Evolutionary conservation across 2,329 filamentous ascomycete species (phyloP).

Genomic region (Microcyclospora tardicrescens): DNA sequence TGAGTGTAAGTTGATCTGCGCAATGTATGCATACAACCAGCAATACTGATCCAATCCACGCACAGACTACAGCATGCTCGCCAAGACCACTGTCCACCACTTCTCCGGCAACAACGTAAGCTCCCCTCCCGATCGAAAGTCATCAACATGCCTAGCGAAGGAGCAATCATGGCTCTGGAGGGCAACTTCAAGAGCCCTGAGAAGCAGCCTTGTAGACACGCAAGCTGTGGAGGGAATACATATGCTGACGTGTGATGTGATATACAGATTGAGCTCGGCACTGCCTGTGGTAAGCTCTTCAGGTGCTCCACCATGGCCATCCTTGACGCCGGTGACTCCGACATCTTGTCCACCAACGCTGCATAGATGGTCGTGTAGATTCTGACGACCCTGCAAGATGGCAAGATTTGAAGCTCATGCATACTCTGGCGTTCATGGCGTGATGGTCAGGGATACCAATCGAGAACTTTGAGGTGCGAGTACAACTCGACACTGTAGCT

Average conservation of each 20-base stretch:
- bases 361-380: constrained; percentile 20
- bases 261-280: constrained; percentile 91
- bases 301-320: constrained; percentile 95
- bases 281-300: constrained; percentile 98
- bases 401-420: too few relatives aligned
- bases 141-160: constrained; percentile 21
- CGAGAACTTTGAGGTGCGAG: too few relatives aligned
- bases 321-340: constrained; percentile 89
- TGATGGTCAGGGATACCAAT: too few relatives aligned
- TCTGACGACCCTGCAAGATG: too few relatives aligned
- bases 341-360: constrained; percentile 72
- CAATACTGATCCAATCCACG: not conserved
- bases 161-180: constrained; percentile 25
- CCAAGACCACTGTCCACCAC: constrained; percentile 93
- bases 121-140: constrained; percentile 23
- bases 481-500: too few relatives aligned
- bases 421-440: too few relatives aligned
- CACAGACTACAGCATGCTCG: constrained; percentile 67
- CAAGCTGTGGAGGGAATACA: constrained; percentile 69
- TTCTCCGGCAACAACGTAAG: constrained; percentile 98
- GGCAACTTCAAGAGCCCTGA: constrained; percentile 51
- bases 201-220: constrained; percentile 55
- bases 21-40: constrained; percentile 9
- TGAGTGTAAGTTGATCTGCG: constrained; percentile 46
- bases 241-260: constrained; percentile 30